Evolutionary conservation across 2,329 filamentous ascomycete genomes (phyloP).

Genomic region (Phyllosticta paracitricarpa): DNA sequence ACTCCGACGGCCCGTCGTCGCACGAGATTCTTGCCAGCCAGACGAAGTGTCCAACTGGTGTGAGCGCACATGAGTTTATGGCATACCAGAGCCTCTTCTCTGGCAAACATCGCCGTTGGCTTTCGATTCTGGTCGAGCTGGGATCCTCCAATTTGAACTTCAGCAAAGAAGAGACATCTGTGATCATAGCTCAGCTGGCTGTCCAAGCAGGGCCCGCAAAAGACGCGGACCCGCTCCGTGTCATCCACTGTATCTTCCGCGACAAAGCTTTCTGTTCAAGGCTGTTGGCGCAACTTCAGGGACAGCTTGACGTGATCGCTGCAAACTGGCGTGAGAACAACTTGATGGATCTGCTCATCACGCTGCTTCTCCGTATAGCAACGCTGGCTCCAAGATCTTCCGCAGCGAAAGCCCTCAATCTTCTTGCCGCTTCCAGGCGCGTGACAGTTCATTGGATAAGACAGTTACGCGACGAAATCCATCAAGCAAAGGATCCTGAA

Average conservation of each 20-base stretch:
- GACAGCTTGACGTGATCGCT: conserved; percentile 37
- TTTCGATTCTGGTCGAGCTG: conserved; percentile 40
- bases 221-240: conserved; percentile 26
- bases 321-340: conserved; percentile 50
- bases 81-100: conserved; percentile 41
- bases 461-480: conserved; percentile 37
- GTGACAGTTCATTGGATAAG: conserved; percentile 43
- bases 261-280: conserved; percentile 41
- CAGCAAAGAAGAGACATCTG: conserved; percentile 41
- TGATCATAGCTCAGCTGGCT: conserved; percentile 43
- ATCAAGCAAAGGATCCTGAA: conserved; percentile 27
- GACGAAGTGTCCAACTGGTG: conserved; percentile 34
- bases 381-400: conserved; percentile 16
- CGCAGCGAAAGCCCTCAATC: not conserved
- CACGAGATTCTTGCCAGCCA: conserved; percentile 45
- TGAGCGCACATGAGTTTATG: conserved; percentile 44
- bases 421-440: conserved; percentile 35
- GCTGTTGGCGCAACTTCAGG: conserved; percentile 39
- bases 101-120: conserved; percentile 39
- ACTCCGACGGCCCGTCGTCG: conserved; percentile 37
- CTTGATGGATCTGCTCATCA: conserved; percentile 49
- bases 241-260: conserved; percentile 40
- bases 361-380: conserved; percentile 35
- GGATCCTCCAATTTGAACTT: conserved; percentile 50
- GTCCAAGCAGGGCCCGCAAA: conserved; percentile 46